Base-by-base conservation (phyloP, 2,329 filamentous ascomycete genomes). In the Colletotrichum scovillei region DNA sequence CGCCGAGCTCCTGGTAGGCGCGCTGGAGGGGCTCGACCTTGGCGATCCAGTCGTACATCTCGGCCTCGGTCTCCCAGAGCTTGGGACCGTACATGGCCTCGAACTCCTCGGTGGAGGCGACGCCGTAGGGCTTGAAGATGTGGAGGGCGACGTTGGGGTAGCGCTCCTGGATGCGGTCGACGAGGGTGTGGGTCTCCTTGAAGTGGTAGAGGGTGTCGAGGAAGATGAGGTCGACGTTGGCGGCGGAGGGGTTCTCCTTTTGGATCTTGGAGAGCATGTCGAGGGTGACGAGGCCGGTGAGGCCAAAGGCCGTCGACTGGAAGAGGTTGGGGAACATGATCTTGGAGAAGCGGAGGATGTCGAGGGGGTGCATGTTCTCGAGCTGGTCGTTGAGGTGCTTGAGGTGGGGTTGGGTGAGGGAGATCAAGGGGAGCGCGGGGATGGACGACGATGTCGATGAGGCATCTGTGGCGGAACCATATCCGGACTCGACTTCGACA, bases 11-110 rank as follows among this genome's bases (percentile, higher is more conserved):
- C 22, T 92, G 88, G 84, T 98, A 98, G 7, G 97, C 95, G 74
- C 97, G 92, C 85, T 98, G 92, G 68, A 95, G 94, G 19, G 97
- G 97, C 87, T 99, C 97, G 62, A 99, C 97, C 88, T 99, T 99
- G 85, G 95, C 97, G 75, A 97, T 88, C 89, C 94, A 98, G 88
- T 99, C 97, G 85, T 99, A 99, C 79, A 96, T 90, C 80, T 98
- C 94, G 63, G 95, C 90, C 76, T 97, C 93, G 38, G 87, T 90
- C 81, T 98, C 93, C 92, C 95, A 99, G 60, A 98, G 86, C 76
- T 91, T 90, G 81, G 92, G 88, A 79, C 97, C 97, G 81, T 98
- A 95, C 79, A 91, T 92, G 74, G 89, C 86, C 81, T 95, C 93
- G 80, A 99, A 98, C 76, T 97, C 92, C 64, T 90, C 89, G 22